phyloP scores from a whole-genome alignment of 305 asterid species.

The Fraxinus sp. region DNA sequence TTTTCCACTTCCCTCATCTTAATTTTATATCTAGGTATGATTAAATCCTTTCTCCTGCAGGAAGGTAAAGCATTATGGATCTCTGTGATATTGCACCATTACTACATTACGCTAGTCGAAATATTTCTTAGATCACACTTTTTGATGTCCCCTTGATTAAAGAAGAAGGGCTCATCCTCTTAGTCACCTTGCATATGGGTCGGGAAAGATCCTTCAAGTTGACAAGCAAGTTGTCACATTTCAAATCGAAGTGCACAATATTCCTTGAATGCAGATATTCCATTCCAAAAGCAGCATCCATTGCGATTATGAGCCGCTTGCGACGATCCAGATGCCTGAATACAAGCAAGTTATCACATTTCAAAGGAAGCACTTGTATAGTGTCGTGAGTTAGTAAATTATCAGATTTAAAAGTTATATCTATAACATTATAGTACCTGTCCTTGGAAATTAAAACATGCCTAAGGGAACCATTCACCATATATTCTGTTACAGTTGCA shows the following conservation, averaged over 20 bases:
- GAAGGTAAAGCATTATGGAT: neutral
- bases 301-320: slow-evolving; percentile 81
- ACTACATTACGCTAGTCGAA: neutral
- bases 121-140: slow-evolving; percentile 11
- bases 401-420: neutral
- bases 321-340: slow-evolving; percentile 91
- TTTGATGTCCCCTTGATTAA: neutral
- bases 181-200: slow-evolving; percentile 85
- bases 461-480: slow-evolving; percentile 91
- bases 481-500: slow-evolving; percentile 85
- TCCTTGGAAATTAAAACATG: slow-evolving; percentile 77
- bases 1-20: neutral
- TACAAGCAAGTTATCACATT: slow-evolving; percentile 3
- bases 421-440: slow-evolving; percentile 44
- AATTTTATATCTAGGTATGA: neutral
- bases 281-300: slow-evolving; percentile 98
- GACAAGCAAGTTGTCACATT: slow-evolving; percentile 91
- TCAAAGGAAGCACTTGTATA: neutral
- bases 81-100: neutral
- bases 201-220: slow-evolving; percentile 88
- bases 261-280: slow-evolving; percentile 88
- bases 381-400: neutral
- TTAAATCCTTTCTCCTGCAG: neutral
- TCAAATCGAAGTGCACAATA: slow-evolving; percentile 88
- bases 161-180: slow-evolving; percentile 1